Evolutionary conservation across 805 yeast genomes (phyloP).

Genomic region (Ogataea nonfermentans): DNA sequence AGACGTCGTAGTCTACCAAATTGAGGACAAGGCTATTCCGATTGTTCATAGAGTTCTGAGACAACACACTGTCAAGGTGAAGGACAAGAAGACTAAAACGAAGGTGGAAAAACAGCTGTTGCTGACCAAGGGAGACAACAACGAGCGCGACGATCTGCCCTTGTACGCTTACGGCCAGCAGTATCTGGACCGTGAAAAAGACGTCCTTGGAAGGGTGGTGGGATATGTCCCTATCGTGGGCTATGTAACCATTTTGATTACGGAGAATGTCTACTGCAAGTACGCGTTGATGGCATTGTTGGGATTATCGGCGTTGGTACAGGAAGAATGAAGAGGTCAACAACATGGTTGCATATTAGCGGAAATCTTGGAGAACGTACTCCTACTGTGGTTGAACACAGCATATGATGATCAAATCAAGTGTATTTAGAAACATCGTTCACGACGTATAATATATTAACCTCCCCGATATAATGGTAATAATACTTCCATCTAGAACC

Average conservation of each 20-base stretch:
- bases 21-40: constrained; percentile 79
- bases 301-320: constrained; percentile 66
- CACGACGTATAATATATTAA: too few relatives aligned
- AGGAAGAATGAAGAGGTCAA: constrained; percentile 48
- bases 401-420: too few relatives aligned
- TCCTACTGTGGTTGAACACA: too few relatives aligned
- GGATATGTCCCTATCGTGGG: constrained; percentile 90
- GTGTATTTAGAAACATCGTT: too few relatives aligned
- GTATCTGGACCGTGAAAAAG: constrained; percentile 73
- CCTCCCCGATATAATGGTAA: too few relatives aligned
- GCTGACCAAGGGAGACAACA: constrained; percentile 95
- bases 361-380: too few relatives aligned
- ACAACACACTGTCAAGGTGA: constrained; percentile 56
- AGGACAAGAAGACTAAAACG: constrained; percentile 15
- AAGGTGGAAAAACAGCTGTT: constrained; percentile 31
- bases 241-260: constrained; percentile 84
- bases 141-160: constrained; percentile 85
- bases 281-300: constrained; percentile 72
- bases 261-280: constrained; percentile 84
- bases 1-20: constrained; percentile 90
- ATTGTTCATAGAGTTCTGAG: constrained; percentile 93
- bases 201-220: constrained; percentile 87
- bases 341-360: too few relatives aligned
- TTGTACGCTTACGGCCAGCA: constrained; percentile 73
- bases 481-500: too few relatives aligned